These are phyloP conservation scores for Ophiocordyceps camponoti-leonardi DNA, from an alignment of 2,329 filamentous ascomycete genomes.

Conservation along the genomic window DNA sequence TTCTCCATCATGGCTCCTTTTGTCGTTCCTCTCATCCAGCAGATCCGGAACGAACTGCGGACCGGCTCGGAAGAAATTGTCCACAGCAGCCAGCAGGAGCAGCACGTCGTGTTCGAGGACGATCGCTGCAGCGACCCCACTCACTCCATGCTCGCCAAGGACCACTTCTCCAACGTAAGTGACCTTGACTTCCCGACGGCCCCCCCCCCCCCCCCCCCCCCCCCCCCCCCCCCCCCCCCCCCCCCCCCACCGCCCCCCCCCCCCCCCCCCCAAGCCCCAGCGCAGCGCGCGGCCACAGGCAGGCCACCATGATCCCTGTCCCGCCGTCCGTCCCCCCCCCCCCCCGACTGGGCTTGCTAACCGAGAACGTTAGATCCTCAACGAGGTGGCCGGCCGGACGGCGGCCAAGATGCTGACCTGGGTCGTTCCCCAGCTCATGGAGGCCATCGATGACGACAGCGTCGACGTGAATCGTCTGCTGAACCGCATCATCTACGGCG, in stretches of 20 bases:
- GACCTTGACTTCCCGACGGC: neutral
- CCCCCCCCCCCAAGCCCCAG: too few relatives aligned
- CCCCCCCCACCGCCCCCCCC: too few relatives aligned
- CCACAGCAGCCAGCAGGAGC: constrained; percentile 64
- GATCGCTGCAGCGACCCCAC: constrained; percentile 66
- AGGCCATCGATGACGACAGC: constrained; percentile 66
- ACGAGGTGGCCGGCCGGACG: constrained; percentile 72
- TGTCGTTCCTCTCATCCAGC: constrained; percentile 66
- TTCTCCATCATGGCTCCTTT: constrained; percentile 86
- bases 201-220: too few relatives aligned
- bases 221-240: too few relatives aligned
- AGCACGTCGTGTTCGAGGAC: constrained; percentile 74
- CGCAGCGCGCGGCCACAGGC: too few relatives aligned
- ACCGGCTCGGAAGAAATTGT: constrained; percentile 82
- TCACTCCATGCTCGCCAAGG: constrained; percentile 90
- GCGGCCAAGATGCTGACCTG: constrained; percentile 66
- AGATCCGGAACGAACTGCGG: constrained; percentile 74
- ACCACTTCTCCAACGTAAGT: constrained; percentile 73
- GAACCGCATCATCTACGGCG: constrained; percentile 61
- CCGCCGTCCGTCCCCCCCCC: too few relatives aligned
- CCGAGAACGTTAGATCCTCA: too few relatives aligned
- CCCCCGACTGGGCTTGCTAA: too few relatives aligned
- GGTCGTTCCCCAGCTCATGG: constrained; percentile 78
- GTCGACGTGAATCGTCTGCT: constrained; percentile 53
- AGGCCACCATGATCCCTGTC: too few relatives aligned